Percentiles rank a stretch among this genome's conserved stretches.
These are phyloP conservation scores for Globisporangium camurandrum DNA, from an alignment of 352 stramenopile genomes.

Conservation along the genomic window DNA sequence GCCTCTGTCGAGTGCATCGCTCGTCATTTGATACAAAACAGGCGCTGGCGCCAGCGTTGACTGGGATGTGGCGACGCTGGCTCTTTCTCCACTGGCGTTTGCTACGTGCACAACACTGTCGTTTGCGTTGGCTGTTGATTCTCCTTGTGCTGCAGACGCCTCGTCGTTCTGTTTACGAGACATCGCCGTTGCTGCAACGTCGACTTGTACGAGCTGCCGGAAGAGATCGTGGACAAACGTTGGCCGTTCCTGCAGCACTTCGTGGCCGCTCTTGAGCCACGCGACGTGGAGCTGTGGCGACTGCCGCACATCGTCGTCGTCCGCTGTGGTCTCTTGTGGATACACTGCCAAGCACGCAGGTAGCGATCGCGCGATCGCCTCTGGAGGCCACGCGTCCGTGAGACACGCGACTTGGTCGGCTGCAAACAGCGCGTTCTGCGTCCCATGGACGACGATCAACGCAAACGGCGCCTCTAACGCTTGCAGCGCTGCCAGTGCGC, in stretches of 20 bases:
- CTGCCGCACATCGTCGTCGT: no score
- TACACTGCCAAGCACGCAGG: constrained; percentile 8
- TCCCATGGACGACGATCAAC: constrained; percentile 53
- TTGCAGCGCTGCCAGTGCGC: constrained; percentile 22
- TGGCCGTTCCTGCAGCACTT: constrained; percentile 56
- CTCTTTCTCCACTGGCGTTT: no score
- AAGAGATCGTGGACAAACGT: constrained; percentile 51
- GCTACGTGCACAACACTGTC: no score
- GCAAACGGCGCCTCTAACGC: constrained; percentile 25
- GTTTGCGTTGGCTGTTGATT: no score
- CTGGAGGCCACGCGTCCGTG: constrained; percentile 12
- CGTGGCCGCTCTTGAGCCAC: constrained; percentile 75
- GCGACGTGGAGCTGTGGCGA: constrained; percentile 30
- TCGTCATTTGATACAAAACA: no score
- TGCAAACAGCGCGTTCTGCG: constrained; percentile 35
- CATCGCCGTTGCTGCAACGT: no score
- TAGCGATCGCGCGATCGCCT: constrained; percentile 3
- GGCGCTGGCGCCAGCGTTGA: no score
- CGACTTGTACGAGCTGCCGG: constrained; percentile 22
- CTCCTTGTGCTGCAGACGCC: no score
- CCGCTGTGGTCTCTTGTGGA: constrained; percentile 1
- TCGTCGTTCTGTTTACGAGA: neutral
- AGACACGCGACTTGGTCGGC: constrained; percentile 24
- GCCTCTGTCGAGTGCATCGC: no score
- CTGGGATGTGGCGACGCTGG: no score